Evolutionary conservation across 352 stramenopile genomes (phyloP), one percentile per base, ranked within the genome.

Genomic region (Globisporangium cylindrosporum): DNA sequence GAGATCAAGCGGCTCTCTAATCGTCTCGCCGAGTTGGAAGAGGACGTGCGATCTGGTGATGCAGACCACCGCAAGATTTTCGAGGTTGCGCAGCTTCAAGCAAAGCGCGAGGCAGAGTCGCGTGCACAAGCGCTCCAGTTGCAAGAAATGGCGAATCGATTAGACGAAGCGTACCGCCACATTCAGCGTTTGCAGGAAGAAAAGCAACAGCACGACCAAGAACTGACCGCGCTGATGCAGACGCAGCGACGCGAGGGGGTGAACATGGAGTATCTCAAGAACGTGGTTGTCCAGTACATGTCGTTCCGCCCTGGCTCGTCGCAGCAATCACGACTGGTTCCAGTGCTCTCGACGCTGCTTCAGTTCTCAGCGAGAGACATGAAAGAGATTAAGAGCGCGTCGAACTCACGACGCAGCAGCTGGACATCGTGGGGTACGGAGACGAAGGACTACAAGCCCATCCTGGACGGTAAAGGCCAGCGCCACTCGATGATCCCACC

Each of bases 201-300:
- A 38, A 92, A 92, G 51, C 62, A 71, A 20, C 71, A 70, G 6
- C 82, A 93, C 68, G 79, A 89, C 29, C 71, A 91, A 29, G 86
- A 95, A 61, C 73, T 96, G 20, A 86, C 78, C 6, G 81, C 76
- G 34, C 77, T 95, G 66, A 84, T 93, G 72, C 86, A 93, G 65
- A 91, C 81, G 18, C 86, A 95, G 62, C 84, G 87, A 6, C 86
- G 89, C 43, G 88, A 94, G 24, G 88, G 88, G 34, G 87, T 97
- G 34, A 95, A 97, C 71, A 92, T 97, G 87, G 88, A 96, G 63
- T 97, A 97, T 70, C 73, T 97, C 36, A 97, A 97, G 70, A 97
- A 97, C 62, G 87, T 97, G 20, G 87, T 97, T 25, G 85, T 97
- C 25, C 89, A 95, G 80, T 97, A 92, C 74, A 94, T 97, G 86